Evolutionary conservation across 768 basidiomycete species (phyloP).

Genomic region (Lactarius deliciosus): DNA sequence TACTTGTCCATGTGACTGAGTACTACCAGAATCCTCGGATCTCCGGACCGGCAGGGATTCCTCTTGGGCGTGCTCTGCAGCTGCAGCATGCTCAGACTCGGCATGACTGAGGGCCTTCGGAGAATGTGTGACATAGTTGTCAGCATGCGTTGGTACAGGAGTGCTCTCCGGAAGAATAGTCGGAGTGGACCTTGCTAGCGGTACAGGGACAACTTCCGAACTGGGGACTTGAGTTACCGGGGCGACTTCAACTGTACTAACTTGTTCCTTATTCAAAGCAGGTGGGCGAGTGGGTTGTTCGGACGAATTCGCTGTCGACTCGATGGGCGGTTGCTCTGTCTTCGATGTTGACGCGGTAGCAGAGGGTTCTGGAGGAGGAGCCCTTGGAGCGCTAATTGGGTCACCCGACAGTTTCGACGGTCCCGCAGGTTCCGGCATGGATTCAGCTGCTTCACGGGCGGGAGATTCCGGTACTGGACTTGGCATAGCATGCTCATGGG

Average conservation of each 20-base stretch:
- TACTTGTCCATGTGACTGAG: conserved; percentile 23
- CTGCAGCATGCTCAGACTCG: conserved; percentile 16
- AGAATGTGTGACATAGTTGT: conserved; percentile 22
- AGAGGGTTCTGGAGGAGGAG: conserved; percentile 20
- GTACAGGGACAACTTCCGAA: conserved; percentile 2
- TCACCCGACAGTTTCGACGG: conserved; percentile 34
- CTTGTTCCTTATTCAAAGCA: not conserved
- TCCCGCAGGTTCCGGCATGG: conserved; percentile 27
- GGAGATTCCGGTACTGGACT: conserved; percentile 75
- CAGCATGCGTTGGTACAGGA: conserved; percentile 10
- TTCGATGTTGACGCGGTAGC: not conserved
- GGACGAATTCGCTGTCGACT: not conserved
- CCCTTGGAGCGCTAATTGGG: conserved; percentile 21
- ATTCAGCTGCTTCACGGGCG: conserved; percentile 51
- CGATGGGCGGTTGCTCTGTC: conserved; percentile 6
- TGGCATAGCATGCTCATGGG: conserved; percentile 39
- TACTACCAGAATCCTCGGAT: conserved; percentile 24
- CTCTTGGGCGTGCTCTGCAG: conserved; percentile 2
- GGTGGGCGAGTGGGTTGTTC: conserved; percentile 2
- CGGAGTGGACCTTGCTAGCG: not conserved
- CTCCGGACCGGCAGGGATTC: conserved; percentile 28
- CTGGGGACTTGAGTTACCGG: not conserved
- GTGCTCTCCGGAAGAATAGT: not conserved
- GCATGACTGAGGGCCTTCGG: conserved; percentile 31
- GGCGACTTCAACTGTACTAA: not conserved